A percentile compares a stretch with the other conserved stretches of the same genome.
phyloP scores from a whole-genome alignment of 208 protist genomes.

The Leishmania turanica region DNA sequence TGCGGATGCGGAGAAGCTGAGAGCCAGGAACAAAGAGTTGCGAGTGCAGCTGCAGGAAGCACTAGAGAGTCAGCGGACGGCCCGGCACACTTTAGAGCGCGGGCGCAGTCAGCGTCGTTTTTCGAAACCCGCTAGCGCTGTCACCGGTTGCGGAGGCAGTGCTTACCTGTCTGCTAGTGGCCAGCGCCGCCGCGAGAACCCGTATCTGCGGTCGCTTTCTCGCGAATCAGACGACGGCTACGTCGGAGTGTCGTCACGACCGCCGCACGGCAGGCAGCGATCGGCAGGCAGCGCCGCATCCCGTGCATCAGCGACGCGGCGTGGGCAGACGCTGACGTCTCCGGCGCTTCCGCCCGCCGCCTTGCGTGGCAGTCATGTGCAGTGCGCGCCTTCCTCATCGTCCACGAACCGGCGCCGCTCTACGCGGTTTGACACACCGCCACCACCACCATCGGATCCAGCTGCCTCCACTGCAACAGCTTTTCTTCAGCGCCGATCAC shows the following conservation, averaged over 20 bases:
- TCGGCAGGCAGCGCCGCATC: conserved; percentile 7
- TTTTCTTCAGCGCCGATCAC: conserved; percentile 2
- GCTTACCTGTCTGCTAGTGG: not conserved
- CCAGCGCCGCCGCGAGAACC: conserved; percentile 17
- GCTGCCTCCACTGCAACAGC: not conserved
- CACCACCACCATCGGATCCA: conserved; percentile 11
- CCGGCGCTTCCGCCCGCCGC: conserved; percentile 22
- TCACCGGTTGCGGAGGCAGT: not conserved
- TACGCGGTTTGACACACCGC: conserved; percentile 46
- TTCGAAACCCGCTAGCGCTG: not conserved
- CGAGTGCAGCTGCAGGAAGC: conserved; percentile 46
- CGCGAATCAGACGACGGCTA: conserved; percentile 10
- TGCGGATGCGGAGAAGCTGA: conserved; percentile 51
- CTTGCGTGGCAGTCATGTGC: conserved; percentile 7
- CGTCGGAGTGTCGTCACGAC: not conserved
- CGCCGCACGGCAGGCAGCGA: conserved; percentile 3
- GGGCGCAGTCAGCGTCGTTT: conserved; percentile 26
- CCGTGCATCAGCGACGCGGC: conserved; percentile 2
- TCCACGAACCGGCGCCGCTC: not conserved
- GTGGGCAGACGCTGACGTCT: conserved; percentile 25
- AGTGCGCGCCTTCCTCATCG: not conserved
- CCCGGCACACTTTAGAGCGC: conserved; percentile 30
- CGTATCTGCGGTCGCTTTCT: conserved; percentile 36
- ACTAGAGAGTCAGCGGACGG: conserved; percentile 43
- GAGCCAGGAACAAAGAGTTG: conserved; percentile 49